Evolutionary conservation across 345 rosid species (phyloP).

Genomic region (Eucalyptus marginata): DNA sequence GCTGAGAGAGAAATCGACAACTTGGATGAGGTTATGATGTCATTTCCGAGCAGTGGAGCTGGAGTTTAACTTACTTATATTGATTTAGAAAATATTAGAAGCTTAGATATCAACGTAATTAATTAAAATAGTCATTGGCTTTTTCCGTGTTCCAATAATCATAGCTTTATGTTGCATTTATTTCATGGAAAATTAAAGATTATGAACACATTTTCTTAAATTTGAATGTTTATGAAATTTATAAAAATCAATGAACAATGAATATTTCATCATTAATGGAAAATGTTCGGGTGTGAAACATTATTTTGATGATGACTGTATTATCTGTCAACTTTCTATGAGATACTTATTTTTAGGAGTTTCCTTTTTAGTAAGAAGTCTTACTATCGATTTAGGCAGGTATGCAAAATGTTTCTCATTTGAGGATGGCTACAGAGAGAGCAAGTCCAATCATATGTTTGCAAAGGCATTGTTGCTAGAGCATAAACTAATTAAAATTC

Average conservation of each 20-base stretch:
- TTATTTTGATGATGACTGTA: no score
- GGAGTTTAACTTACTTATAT: not conserved
- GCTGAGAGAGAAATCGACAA: not conserved
- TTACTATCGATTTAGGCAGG: not conserved
- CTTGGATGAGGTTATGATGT: not conserved
- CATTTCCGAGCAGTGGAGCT: not conserved
- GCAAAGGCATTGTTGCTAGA: not conserved
- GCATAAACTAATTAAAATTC: not conserved
- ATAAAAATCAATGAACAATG: not conserved
- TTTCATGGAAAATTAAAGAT: not conserved
- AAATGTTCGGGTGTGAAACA: not conserved
- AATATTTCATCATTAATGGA: no score
- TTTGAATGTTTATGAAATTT: not conserved
- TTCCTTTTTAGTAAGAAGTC: not conserved
- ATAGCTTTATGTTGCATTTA: no score
- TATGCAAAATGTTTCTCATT: not conserved
- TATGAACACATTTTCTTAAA: not conserved
- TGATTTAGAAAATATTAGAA: not conserved
- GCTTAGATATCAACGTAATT: not conserved
- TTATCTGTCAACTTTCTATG: not conserved
- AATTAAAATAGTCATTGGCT: not conserved
- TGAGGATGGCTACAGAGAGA: not conserved
- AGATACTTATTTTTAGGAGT: not conserved
- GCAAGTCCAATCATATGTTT: not conserved
- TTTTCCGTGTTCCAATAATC: not conserved